Evolutionary conservation across 1,284 basidiomycete species (phyloP), one percentile per base, ranked within the genome.

Genomic region (Fomitopsis betulina): DNA sequence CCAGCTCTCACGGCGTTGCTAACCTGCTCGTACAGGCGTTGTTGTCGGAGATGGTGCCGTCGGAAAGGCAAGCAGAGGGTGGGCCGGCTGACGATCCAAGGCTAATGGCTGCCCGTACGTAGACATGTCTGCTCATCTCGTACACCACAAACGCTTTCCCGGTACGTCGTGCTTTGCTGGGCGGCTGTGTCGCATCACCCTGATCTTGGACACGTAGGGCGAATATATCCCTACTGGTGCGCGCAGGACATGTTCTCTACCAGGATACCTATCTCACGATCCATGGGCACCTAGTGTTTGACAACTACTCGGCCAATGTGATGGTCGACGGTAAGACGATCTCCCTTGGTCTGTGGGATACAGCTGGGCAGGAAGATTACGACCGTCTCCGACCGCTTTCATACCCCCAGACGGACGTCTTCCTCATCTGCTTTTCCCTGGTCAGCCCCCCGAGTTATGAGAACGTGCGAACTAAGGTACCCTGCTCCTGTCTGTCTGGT

Each of bases 41-140:
- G 96, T 98, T 70, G 96, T 99, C 61, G 96, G 96, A 70, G 96
- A 99, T 81, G 96, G 96, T 88, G 96, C 96, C 58, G 96, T 99
- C 70, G 96, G 96, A 78, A 99, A 98, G 91, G 96, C 90, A 65
- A 68, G 85, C 75, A 56, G 13, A 19, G 33, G 21, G 32, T 33
- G 50, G 39, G 38, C 54, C 35, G 32, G 32, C 37, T 42, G 45
- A 53, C 30, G 33, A 42, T n/a, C 50, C 52, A 45, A 47, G 43
- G 45, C 45, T 54, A 57, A 50, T 52, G 54, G 52, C 62, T 65
- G 40, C 54, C 47, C 58, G 47, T 53, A 42, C 49, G 51, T 70
- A 97, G 94, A 97, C 96, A 58, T 97, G 95, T 76, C 87, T 97
- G 64, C 85, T 97, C 71, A 97, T 97, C 75, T 96, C 94, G 52